phyloP scores from a whole-genome alignment of 2,329 filamentous ascomycete genomes.

The Coniochaeta sp. region DNA sequence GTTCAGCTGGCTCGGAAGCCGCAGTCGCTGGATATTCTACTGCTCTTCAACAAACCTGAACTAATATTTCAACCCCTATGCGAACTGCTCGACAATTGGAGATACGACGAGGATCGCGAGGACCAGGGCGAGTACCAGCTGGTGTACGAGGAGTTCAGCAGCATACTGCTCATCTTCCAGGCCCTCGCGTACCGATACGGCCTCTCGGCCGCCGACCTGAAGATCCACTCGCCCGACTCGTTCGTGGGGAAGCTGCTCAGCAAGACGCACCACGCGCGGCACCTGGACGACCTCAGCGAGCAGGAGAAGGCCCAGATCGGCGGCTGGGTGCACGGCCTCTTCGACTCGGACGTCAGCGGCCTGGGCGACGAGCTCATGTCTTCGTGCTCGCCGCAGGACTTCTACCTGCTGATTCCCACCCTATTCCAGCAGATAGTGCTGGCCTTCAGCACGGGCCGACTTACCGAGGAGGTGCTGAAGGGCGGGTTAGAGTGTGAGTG shows the following conservation, averaged over 20 bases:
- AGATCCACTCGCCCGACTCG: constrained; percentile 49
- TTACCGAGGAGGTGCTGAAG: constrained; percentile 65
- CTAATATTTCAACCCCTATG: constrained; percentile 69
- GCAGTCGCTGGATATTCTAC: constrained; percentile 63
- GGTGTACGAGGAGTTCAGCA: constrained; percentile 79
- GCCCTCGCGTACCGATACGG: constrained; percentile 72
- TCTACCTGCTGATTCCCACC: constrained; percentile 71
- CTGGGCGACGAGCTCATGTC: constrained; percentile 76
- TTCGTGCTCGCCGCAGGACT: constrained; percentile 74
- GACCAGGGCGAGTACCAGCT: constrained; percentile 81
- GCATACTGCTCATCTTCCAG: constrained; percentile 65
- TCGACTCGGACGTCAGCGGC: constrained; percentile 64
- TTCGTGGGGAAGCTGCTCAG: constrained; percentile 63
- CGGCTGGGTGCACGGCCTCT: constrained; percentile 72
- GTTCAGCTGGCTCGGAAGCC: constrained; percentile 66
- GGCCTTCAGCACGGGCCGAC: constrained; percentile 56
- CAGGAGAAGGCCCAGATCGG: constrained; percentile 59
- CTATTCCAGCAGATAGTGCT: constrained; percentile 70
- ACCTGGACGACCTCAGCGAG: constrained; percentile 53
- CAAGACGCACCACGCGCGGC: constrained; percentile 48
- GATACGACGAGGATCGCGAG: constrained; percentile 76
- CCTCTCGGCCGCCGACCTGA: constrained; percentile 57
- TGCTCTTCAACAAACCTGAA: constrained; percentile 65
- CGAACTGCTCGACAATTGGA: constrained; percentile 69
- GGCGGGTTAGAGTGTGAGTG: constrained; percentile 67